Conservation (phyloP, 2,329 filamentous ascomycete species). For the Thielaviopsis populi region DNA sequence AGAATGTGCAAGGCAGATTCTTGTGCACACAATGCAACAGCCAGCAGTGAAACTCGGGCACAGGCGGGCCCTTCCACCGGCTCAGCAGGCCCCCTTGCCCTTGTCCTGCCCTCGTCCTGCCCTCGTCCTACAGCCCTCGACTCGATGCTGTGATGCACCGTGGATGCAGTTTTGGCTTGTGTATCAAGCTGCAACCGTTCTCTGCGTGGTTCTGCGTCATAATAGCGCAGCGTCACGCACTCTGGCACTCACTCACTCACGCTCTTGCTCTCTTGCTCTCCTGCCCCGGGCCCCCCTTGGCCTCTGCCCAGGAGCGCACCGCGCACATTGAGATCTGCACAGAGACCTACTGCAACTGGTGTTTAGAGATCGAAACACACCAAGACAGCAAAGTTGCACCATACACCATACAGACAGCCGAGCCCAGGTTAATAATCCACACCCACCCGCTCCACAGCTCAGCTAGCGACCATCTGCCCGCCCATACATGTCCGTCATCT, state of each 20-base stretch:
- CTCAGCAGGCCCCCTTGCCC: too few relatives aligned
- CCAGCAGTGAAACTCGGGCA: neutral
- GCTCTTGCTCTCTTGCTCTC: too few relatives aligned
- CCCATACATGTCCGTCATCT: neutral
- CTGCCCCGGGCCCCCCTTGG: neutral
- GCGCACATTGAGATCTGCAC: neutral
- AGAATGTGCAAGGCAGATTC: constrained; percentile 1
- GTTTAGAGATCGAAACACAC: neutral
- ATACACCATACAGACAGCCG: neutral
- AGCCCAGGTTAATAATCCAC: too few relatives aligned
- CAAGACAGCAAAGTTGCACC: neutral
- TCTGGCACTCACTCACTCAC: too few relatives aligned
- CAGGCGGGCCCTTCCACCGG: neutral
- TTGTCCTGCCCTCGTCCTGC: too few relatives aligned
- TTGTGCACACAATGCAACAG: neutral
- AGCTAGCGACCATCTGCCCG: too few relatives aligned
- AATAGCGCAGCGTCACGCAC: neutral
- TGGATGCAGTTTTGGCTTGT: neutral
- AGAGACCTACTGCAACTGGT: neutral
- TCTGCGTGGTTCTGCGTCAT: neutral
- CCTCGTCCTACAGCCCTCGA: neutral
- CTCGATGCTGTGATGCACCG: neutral
- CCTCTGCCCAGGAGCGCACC: neutral
- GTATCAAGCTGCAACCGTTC: neutral
- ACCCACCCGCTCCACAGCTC: too few relatives aligned